phyloP scores from a whole-genome alignment of 805 yeast genomes.

The Isabelozyma heimii region DNA sequence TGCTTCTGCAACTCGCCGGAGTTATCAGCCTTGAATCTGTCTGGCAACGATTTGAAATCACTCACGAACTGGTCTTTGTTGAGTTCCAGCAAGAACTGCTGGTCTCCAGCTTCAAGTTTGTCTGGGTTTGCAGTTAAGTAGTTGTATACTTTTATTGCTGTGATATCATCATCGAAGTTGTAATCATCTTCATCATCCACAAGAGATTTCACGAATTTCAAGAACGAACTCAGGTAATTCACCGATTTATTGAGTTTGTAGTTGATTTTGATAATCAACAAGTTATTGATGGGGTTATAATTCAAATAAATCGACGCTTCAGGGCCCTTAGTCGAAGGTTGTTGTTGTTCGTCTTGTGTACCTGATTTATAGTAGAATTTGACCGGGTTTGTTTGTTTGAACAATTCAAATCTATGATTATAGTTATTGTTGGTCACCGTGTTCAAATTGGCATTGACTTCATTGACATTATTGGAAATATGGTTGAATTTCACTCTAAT shows the following conservation, averaged over 20 bases:
- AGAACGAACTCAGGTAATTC: conserved; percentile 2
- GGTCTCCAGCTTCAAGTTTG: background rate
- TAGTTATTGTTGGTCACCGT: conserved; percentile 10
- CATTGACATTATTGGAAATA: conserved; percentile 31
- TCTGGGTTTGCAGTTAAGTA: background rate
- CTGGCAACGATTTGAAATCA: background rate
- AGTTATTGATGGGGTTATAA: conserved; percentile 16
- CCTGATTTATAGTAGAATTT: conserved; percentile 19
- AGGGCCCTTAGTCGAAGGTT: background rate
- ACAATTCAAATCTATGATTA: background rate
- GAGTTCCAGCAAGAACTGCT: background rate
- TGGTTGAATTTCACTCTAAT: conserved; percentile 26
- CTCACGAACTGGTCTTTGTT: background rate
- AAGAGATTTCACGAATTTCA: background rate
- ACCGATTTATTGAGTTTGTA: conserved; percentile 11
- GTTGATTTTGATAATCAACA: conserved; percentile 22
- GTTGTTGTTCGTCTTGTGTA: background rate
- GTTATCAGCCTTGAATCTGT: background rate
- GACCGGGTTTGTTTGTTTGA: conserved; percentile 15
- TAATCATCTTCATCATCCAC: background rate
- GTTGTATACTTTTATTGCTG: background rate
- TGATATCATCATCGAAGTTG: background rate
- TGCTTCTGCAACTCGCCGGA: background rate
- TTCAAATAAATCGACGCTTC: conserved; percentile 16
- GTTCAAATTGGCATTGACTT: conserved; percentile 8